Conservation (phyloP, 2,329 filamentous ascomycete genomes). For the Monosporascus sp. region DNA sequence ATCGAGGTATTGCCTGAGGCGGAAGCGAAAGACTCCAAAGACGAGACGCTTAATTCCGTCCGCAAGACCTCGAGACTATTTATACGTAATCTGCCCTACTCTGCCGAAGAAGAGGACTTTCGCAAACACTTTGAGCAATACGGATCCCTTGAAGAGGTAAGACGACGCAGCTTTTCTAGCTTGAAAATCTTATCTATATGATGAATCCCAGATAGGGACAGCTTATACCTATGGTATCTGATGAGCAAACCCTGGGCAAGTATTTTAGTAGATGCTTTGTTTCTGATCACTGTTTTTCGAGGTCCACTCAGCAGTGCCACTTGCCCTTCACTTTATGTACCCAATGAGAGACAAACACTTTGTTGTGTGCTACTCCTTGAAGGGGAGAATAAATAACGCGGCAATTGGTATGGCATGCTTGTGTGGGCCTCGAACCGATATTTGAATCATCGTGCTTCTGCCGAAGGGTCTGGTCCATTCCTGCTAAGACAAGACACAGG, state of each 20-base stretch:
- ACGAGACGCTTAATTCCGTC: slow-evolving; percentile 54
- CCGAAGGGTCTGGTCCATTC: slow-evolving; percentile 16
- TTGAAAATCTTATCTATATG: slow-evolving; percentile 47
- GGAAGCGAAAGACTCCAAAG: slow-evolving; percentile 34
- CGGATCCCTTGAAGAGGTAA: slow-evolving; percentile 83
- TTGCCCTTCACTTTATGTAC: not conserved
- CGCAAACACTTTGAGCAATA: slow-evolving; percentile 65
- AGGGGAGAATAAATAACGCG: not conserved
- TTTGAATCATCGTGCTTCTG: slow-evolving; percentile 22
- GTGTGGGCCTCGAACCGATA: not conserved
- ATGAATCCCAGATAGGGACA: slow-evolving; percentile 99
- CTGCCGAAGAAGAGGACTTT: slow-evolving; percentile 71
- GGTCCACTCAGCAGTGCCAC: not conserved
- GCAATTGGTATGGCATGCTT: not conserved
- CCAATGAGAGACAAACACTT: not conserved
- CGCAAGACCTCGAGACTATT: slow-evolving; percentile 74
- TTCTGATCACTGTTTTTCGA: slow-evolving; percentile 56
- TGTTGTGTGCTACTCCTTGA: not conserved
- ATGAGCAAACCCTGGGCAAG: slow-evolving; percentile 79
- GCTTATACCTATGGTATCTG: slow-evolving; percentile 88
- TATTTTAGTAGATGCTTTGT: slow-evolving; percentile 99
- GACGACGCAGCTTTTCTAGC: slow-evolving; percentile 31
- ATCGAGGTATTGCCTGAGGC: slow-evolving; percentile 13
- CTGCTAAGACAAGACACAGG: slow-evolving; percentile 53
- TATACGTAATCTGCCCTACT: slow-evolving; percentile 82